Percentiles rank a stretch among this genome's conserved stretches.
phyloP scores from a whole-genome alignment of 768 basidiomycete genomes.

The Leccinellum luteum region DNA sequence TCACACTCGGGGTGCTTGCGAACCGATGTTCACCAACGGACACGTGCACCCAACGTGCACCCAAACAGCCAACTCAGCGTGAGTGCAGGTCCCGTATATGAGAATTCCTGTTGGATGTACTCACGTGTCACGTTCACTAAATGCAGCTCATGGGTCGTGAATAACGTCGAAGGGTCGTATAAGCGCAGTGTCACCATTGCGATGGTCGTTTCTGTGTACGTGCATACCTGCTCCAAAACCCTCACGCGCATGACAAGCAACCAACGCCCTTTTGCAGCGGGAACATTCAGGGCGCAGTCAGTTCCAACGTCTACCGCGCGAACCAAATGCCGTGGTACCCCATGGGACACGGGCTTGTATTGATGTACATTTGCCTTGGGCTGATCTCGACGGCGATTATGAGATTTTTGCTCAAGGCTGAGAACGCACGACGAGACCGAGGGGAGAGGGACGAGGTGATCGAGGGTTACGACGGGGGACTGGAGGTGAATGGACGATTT shows the following conservation, averaged over 20 bases:
- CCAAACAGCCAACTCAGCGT: conserved; percentile 57
- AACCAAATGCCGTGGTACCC: conserved; percentile 67
- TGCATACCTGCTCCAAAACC: background rate
- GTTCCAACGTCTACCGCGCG: conserved; percentile 74
- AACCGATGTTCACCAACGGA: background rate
- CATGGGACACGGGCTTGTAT: conserved; percentile 58
- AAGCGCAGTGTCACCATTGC: conserved; percentile 71
- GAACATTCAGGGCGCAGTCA: conserved; percentile 74
- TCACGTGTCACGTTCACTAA: conserved; percentile 7
- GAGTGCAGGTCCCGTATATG: conserved; percentile 13
- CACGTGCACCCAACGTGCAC: no score
- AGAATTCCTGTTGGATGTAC: background rate
- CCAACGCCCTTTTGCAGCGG: conserved; percentile 42
- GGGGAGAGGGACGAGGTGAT: conserved; percentile 73
- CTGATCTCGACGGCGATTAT: conserved; percentile 45
- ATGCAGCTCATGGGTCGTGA: conserved; percentile 52
- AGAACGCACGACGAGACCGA: conserved; percentile 64
- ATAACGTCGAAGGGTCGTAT: conserved; percentile 74
- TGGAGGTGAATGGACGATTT: conserved; percentile 56
- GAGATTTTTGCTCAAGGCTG: conserved; percentile 45
- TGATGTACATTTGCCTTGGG: conserved; percentile 70
- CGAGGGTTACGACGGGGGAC: conserved; percentile 30
- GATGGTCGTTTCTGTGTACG: conserved; percentile 66
- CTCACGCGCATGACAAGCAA: background rate
- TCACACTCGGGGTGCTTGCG: background rate